Evolutionary conservation across 805 yeast genomes (phyloP).

Genomic region (Yamadazyma endophytica): DNA sequence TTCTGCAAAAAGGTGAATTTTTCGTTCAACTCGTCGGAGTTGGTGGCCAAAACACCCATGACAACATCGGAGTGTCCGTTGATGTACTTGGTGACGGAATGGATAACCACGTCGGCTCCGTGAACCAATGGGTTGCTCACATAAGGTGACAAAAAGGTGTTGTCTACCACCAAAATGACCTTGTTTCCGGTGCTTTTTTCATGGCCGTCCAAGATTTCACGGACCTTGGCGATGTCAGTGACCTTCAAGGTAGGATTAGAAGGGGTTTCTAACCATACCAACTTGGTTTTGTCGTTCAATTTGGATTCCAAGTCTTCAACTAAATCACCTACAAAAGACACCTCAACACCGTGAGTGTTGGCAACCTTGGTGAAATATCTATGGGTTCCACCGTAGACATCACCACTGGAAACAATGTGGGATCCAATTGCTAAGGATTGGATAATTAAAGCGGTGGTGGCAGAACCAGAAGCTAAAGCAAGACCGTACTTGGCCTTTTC

Average conservation of each 20-base stretch:
- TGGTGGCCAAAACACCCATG: constrained; percentile 77
- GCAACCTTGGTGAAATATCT: constrained; percentile 87
- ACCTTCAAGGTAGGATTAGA: constrained; percentile 82
- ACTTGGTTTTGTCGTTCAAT: constrained; percentile 58
- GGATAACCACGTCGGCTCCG: constrained; percentile 87
- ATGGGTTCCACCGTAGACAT: constrained; percentile 90
- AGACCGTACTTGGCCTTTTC: constrained; percentile 73
- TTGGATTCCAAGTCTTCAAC: constrained; percentile 52
- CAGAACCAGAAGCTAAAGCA: constrained; percentile 84
- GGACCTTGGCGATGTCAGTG: constrained; percentile 68
- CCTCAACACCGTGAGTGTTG: constrained; percentile 67
- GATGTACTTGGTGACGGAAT: constrained; percentile 86
- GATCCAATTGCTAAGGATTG: constrained; percentile 70
- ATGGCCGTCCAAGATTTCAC: constrained; percentile 46
- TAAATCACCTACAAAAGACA: constrained; percentile 64
- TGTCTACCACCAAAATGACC: constrained; percentile 72
- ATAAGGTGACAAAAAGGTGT: constrained; percentile 86
- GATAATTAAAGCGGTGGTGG: constrained; percentile 72
- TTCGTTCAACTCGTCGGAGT: constrained; percentile 55
- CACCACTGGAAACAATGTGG: constrained; percentile 76
- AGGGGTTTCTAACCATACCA: constrained; percentile 88
- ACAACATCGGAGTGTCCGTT: constrained; percentile 93
- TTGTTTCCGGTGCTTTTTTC: constrained; percentile 44
- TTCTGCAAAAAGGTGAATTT: constrained; percentile 75
- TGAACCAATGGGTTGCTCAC: constrained; percentile 75